Percentiles rank a stretch among this genome's conserved stretches.
Conservation (phyloP, 768 basidiomycete genomes). For the Suillus bovinus region DNA sequence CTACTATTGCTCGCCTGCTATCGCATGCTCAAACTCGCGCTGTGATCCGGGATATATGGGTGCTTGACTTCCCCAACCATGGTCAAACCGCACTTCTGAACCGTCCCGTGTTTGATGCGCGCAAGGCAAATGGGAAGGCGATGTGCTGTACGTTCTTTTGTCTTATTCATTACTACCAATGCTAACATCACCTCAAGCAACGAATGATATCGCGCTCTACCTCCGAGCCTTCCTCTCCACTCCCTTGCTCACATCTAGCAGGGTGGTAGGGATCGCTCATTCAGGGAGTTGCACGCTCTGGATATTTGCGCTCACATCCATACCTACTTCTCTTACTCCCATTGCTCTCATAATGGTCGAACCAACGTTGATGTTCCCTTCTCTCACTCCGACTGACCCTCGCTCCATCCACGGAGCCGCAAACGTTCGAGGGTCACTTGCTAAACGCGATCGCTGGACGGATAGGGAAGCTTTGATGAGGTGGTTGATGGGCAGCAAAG, state of each 20-base stretch:
- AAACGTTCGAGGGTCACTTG: constrained; percentile 28
- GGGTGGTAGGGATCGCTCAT: constrained; percentile 27
- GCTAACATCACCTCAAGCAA: constrained; percentile 16
- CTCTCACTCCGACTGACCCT: constrained; percentile 25
- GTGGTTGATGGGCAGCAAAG: constrained; percentile 18
- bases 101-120: constrained; percentile 25
- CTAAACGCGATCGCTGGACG: constrained; percentile 29
- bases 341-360: constrained; percentile 28
- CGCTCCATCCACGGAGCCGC: constrained; percentile 31
- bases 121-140: constrained; percentile 19
- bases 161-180: neutral
- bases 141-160: constrained; percentile 22
- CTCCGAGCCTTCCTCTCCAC: constrained; percentile 25
- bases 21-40: neutral
- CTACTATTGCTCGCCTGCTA: constrained; percentile 11
- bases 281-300: constrained; percentile 32
- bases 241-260: constrained; percentile 24
- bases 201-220: constrained; percentile 24
- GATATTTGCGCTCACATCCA: neutral
- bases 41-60: constrained; percentile 34
- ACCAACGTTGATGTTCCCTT: constrained; percentile 34
- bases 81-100: constrained; percentile 36
- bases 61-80: constrained; percentile 37
- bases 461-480: constrained; percentile 21
- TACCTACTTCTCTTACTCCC: neutral